Conservation (phyloP, 441 rosid species). For the Gossypium davidsonii region DNA sequence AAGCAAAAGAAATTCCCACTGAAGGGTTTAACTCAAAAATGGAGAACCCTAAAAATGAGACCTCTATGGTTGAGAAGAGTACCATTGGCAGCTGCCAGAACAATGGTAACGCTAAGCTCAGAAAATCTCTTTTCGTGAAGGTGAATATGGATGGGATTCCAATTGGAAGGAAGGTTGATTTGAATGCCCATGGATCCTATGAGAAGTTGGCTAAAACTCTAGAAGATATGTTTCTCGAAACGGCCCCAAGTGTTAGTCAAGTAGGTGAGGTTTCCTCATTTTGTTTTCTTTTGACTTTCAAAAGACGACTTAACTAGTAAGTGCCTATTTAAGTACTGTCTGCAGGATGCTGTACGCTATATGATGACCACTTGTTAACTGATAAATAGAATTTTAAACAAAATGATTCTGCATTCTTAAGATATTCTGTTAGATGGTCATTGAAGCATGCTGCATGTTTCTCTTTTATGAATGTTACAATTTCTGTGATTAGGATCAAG, state of each 20-base stretch:
- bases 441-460: neutral
- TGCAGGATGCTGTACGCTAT: neutral
- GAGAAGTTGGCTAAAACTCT: conserved; percentile 60
- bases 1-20: conserved; percentile 39
- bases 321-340: neutral
- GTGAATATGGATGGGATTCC: conserved; percentile 89
- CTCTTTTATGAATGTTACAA: neutral
- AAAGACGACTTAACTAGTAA: neutral
- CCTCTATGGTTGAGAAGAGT: conserved; percentile 21
- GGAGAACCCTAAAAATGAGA: conserved; percentile 34
- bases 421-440: neutral
- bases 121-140: conserved; percentile 63
- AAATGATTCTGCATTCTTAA: neutral
- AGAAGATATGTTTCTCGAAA: conserved; percentile 63
- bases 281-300: neutral
- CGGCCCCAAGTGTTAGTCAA: conserved; percentile 25
- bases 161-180: conserved; percentile 84
- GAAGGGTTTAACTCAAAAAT: conserved; percentile 41
- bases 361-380: neutral
- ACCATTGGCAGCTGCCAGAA: conserved; percentile 18
- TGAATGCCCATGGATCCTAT: conserved; percentile 63
- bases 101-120: conserved; percentile 25
- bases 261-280: conserved; percentile 27
- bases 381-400: neutral
- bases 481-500: conserved; percentile 37